Conservation (phyloP, 257 asterid species). For the Penstemon davidsonii region DNA sequence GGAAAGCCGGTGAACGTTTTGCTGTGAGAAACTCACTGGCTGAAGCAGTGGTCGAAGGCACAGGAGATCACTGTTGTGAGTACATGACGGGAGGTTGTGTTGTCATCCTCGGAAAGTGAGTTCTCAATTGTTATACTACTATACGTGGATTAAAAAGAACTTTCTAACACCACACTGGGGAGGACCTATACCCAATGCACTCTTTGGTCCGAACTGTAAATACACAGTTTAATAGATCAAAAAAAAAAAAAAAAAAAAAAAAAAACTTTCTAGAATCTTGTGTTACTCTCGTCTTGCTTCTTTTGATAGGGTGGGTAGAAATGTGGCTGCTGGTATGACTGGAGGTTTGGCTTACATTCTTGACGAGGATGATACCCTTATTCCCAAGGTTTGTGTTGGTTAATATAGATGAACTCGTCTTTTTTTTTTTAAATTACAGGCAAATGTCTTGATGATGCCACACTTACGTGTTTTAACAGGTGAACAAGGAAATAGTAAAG, state of each 20-base stretch:
- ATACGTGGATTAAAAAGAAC: too few species aligned
- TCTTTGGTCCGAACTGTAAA: too few species aligned
- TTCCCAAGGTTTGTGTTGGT: slow-evolving; percentile 70
- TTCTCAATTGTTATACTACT: slow-evolving; percentile 3
- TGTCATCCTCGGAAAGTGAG: slow-evolving; percentile 94
- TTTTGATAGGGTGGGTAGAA: slow-evolving; percentile 86
- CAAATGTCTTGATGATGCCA: neutral
- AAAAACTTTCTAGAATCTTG: neutral
- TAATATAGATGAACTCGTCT: neutral
- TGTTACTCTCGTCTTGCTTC: slow-evolving; percentile 18
- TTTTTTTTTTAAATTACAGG: neutral
- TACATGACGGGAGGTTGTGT: slow-evolving; percentile 99
- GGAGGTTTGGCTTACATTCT: slow-evolving; percentile 94
- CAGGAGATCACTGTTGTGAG: slow-evolving; percentile 97
- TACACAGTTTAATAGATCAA: too few species aligned
- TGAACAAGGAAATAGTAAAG: slow-evolving; percentile 97
- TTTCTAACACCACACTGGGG: too few species aligned
- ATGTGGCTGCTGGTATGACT: slow-evolving; percentile 99
- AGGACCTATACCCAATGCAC: too few species aligned
- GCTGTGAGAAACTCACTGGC: slow-evolving; percentile 98
- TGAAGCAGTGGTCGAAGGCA: slow-evolving; percentile 96
- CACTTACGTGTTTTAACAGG: slow-evolving; percentile 39
- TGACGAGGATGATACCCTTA: slow-evolving; percentile 88
- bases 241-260: too few species aligned
- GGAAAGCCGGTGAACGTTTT: slow-evolving; percentile 96